Evolutionary conservation across 805 yeast genomes (phyloP), one percentile per base, ranked within the genome.

Genomic region (Maudiozyma pseudohumilis): DNA sequence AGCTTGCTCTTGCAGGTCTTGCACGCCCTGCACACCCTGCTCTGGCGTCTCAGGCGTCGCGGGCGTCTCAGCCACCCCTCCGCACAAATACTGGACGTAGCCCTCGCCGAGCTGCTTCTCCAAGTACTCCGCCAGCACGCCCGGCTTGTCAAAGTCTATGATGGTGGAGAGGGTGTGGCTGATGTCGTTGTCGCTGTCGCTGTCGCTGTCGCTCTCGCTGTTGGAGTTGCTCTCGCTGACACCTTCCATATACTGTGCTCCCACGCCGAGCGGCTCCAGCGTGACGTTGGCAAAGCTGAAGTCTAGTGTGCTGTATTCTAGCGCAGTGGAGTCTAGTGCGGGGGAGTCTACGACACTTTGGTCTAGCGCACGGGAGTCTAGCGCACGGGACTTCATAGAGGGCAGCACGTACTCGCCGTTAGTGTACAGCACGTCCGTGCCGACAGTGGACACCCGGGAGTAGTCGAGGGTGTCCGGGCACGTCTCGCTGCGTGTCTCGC

Each of bases 101-200:
- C 44, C 53, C 2, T 42, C 39, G 10, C 44, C 48, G 21, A 47
- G 23, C 22, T 41, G 43, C 5, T 32, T 20, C 17, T 46, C 48
- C 11, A 40, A 11, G 6, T 34, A 19, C 7, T 17, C 6, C n/a
- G 40, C 24, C 5, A 40, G 23, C 5, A 27, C 21, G 26, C 34
- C 36, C 13, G 32, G 18, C 9, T 25, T 30, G n/a, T 34, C 35
- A 12, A 50, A 34, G 28, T 49, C 50, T 11, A 50, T 42, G 6
- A 32, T 11, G 4, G 36, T 24, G 7, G 27, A 27, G 6, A 32
- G 9, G 10, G 21, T 10, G n/a, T n/a, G n/a, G n/a, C n/a, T n/a
- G n/a, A n/a, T 12, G 13, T 8, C 7, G 29, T 26, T 26, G 13
- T 12, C 29, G 13, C 13, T 26, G 29, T 13, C 12, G 29, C 13